phyloP scores from a whole-genome alignment of 768 basidiomycete species.

The Naganishia vishniacii region DNA sequence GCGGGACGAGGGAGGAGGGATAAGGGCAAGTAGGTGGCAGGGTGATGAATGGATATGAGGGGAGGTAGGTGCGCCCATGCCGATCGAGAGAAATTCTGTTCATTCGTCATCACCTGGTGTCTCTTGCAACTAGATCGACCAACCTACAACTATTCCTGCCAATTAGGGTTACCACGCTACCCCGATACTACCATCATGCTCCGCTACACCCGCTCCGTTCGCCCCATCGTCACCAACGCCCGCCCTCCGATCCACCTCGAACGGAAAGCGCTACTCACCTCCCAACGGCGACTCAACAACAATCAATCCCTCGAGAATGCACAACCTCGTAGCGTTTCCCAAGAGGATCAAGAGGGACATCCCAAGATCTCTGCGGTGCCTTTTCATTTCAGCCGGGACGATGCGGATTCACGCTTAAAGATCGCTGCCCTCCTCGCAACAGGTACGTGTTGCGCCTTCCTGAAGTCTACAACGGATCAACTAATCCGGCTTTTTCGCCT shows the following conservation, averaged over 20 bases:
- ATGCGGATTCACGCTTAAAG: conserved; percentile 31
- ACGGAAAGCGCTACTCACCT: not conserved
- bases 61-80: not conserved
- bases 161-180: too few relatives aligned
- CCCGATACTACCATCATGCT: not conserved
- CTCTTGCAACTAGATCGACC: not conserved
- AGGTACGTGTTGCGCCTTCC: conserved; percentile 26
- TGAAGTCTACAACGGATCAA: not conserved
- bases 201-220: not conserved
- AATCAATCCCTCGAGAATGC: not conserved
- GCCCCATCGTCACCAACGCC: not conserved
- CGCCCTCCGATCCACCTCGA: too few relatives aligned
- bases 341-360: not conserved
- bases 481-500: not conserved
- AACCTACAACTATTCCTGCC: too few relatives aligned
- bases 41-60: not conserved
- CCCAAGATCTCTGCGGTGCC: conserved; percentile 39
- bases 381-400: conserved; percentile 34
- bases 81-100: not conserved
- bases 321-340: not conserved
- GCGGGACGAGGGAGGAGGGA: not conserved
- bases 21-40: not conserved
- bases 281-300: not conserved
- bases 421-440: conserved; percentile 34
- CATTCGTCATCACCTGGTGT: conserved; percentile 8